Evolutionary conservation across 352 stramenopile genomes (phyloP).

Genomic region (Pythium brachiatum): DNA sequence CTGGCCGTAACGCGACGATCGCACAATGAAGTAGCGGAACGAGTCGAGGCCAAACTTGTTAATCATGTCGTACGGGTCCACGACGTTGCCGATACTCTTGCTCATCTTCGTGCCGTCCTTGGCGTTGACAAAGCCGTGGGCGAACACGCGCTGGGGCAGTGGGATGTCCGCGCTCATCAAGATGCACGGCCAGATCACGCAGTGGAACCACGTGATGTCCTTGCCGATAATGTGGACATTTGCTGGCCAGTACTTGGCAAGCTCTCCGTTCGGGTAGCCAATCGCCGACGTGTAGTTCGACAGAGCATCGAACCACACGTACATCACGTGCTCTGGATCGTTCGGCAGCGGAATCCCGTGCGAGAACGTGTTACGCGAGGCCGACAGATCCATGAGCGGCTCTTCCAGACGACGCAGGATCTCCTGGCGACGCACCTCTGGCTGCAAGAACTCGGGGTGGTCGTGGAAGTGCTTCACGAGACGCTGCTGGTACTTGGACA

Average conservation of each 20-base stretch:
- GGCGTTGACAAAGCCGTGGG: slow-evolving; percentile 98
- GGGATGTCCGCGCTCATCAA: slow-evolving; percentile 96
- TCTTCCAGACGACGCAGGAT: slow-evolving; percentile 94
- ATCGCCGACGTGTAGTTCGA: slow-evolving; percentile 98
- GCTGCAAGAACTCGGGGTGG: slow-evolving; percentile 96
- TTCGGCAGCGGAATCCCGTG: slow-evolving; percentile 94
- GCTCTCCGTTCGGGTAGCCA: slow-evolving; percentile 88
- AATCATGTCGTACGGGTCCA: slow-evolving; percentile 96
- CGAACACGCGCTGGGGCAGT: slow-evolving; percentile 94
- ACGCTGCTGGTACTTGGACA: slow-evolving; percentile 96
- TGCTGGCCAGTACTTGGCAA: slow-evolving; percentile 78
- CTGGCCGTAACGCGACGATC: slow-evolving; percentile 92
- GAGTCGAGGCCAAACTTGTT: slow-evolving; percentile 93
- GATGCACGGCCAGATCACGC: slow-evolving; percentile 99
- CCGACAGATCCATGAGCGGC: slow-evolving; percentile 94
- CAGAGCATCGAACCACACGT: slow-evolving; percentile 99
- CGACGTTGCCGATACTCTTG: slow-evolving; percentile 98
- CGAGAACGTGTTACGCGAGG: slow-evolving; percentile 96
- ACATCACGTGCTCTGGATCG: slow-evolving; percentile 96
- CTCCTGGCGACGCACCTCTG: slow-evolving; percentile 92
- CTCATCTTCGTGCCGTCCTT: slow-evolving; percentile 99
- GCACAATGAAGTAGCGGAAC: slow-evolving; percentile 93
- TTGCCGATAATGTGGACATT: slow-evolving; percentile 93
- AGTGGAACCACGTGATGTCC: slow-evolving; percentile 99
- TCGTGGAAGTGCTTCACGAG: slow-evolving; percentile 95